Evolutionary conservation across 2,329 filamentous ascomycete species (phyloP).

Genomic region (Colletotrichum abscissum): DNA sequence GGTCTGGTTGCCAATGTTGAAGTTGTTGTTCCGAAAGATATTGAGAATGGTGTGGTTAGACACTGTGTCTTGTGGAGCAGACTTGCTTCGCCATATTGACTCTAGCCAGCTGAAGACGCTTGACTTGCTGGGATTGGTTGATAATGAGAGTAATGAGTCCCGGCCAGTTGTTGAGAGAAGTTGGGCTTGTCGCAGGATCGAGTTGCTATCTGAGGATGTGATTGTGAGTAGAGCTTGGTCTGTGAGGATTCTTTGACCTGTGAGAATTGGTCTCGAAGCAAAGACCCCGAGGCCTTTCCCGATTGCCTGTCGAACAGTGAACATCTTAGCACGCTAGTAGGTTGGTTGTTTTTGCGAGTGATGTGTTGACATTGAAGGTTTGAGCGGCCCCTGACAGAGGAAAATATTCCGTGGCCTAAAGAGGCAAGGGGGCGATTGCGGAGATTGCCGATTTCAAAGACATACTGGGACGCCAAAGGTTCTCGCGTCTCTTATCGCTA

Average conservation of each 20-base stretch:
- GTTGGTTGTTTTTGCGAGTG: neutral
- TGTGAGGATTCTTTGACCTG: conserved; percentile 24
- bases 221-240: conserved; percentile 29
- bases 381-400: neutral
- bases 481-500: neutral
- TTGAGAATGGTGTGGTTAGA: conserved; percentile 32
- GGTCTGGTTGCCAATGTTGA: conserved; percentile 17
- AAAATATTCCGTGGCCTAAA: conserved; percentile 21
- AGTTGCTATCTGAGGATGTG: conserved; percentile 17
- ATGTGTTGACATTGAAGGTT: neutral
- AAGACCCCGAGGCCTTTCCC: conserved; percentile 34
- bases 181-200: conserved; percentile 12
- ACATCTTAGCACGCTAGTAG: neutral
- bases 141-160: conserved; percentile 16
- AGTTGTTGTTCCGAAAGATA: conserved; percentile 35
- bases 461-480: too few relatives aligned
- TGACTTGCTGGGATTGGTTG: conserved; percentile 19
- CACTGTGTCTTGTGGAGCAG: conserved; percentile 1
- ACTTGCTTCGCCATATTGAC: conserved; percentile 29
- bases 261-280: conserved; percentile 12
- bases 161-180: conserved; percentile 7
- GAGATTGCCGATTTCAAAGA: neutral
- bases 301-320: conserved; percentile 20
- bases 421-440: conserved; percentile 14
- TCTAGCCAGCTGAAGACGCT: conserved; percentile 27